Percentiles rank a stretch among this genome's conserved stretches.
phyloP scores from a whole-genome alignment of 83 land plant species.

The Diphasiastrum complanatum region DNA sequence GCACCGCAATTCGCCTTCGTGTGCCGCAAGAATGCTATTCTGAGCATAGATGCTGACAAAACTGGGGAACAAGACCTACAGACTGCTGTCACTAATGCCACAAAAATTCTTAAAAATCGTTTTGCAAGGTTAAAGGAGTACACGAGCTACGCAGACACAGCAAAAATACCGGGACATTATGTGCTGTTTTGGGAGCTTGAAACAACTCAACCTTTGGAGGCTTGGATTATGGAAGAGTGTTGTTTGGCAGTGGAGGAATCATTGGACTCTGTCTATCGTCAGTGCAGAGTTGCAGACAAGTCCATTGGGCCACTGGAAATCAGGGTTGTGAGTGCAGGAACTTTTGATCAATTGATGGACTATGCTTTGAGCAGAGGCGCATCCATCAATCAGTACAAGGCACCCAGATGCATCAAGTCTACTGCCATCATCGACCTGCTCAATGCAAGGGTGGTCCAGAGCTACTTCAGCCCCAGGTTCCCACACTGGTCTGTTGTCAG shows the following conservation, averaged over 20 bases:
- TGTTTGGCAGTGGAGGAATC: conserved; percentile 53
- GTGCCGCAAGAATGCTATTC: conserved; percentile 60
- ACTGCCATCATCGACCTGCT: conserved; percentile 15
- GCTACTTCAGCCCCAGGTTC: too few species aligned
- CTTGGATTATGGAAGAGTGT: conserved; percentile 32
- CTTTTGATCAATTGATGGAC: conserved; percentile 58
- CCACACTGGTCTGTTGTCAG: too few species aligned
- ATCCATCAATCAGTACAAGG: conserved; percentile 64
- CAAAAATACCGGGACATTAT: conserved; percentile 68
- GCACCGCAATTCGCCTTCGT: conserved; percentile 77
- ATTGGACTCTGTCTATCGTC: conserved; percentile 46
- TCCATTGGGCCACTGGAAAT: conserved; percentile 60
- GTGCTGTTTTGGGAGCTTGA: conserved; percentile 67
- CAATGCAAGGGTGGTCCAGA: too few species aligned
- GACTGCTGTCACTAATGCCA: conserved; percentile 39
- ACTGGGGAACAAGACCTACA: conserved; percentile 70
- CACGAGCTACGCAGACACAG: conserved; percentile 63
- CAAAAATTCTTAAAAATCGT: conserved; percentile 21
- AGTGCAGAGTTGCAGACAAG: conserved; percentile 38
- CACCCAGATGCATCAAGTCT: conserved; percentile 49
- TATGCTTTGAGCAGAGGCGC: conserved; percentile 44
- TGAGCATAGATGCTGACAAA: conserved; percentile 77
- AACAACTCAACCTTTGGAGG: conserved; percentile 7
- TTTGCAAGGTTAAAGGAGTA: conserved; percentile 49
- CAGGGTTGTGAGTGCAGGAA: conserved; percentile 41